These are phyloP conservation scores for Chrysanthemum lavandulifolium DNA, from an alignment of 129 eudicot genomes.

Conservation along the genomic window DNA sequence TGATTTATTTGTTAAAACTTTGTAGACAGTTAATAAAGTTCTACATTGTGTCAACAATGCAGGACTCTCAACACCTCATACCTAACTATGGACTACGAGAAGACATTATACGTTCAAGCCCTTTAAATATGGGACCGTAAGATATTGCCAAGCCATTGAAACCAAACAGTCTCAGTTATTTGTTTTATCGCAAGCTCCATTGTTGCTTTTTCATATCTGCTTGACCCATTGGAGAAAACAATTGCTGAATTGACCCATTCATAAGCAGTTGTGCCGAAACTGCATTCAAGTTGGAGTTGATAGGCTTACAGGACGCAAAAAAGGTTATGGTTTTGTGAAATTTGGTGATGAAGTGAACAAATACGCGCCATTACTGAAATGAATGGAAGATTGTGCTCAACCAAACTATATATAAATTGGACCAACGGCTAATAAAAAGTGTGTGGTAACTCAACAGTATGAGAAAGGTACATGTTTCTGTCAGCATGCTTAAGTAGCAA, in stretches of 20 bases:
- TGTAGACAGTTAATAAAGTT: background rate
- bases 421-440: conserved; percentile 80
- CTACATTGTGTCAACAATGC: background rate
- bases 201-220: too few relatives aligned
- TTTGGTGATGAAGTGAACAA: conserved; percentile 93
- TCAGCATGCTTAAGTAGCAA: too few relatives aligned
- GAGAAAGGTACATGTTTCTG: conserved; percentile 43
- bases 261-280: too few relatives aligned
- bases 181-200: too few relatives aligned
- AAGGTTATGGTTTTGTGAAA: conserved; percentile 96
- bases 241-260: too few relatives aligned
- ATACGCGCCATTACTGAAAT: conserved; percentile 89
- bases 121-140: conserved; percentile 29
- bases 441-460: conserved; percentile 46
- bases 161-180: conserved; percentile 15
- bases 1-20: background rate
- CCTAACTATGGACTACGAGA: conserved; percentile 45
- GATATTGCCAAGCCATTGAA: conserved; percentile 39
- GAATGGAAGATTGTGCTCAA: conserved; percentile 83
- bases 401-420: conserved; percentile 87
- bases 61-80: conserved; percentile 53
- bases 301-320: conserved; percentile 66
- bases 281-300: conserved; percentile 65
- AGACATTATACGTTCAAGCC: conserved; percentile 40
- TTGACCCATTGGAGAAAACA: too few relatives aligned